These are phyloP conservation scores for Stropharia rugosoannulata DNA, from an alignment of 768 basidiomycete genomes.

Conservation along the genomic window DNA sequence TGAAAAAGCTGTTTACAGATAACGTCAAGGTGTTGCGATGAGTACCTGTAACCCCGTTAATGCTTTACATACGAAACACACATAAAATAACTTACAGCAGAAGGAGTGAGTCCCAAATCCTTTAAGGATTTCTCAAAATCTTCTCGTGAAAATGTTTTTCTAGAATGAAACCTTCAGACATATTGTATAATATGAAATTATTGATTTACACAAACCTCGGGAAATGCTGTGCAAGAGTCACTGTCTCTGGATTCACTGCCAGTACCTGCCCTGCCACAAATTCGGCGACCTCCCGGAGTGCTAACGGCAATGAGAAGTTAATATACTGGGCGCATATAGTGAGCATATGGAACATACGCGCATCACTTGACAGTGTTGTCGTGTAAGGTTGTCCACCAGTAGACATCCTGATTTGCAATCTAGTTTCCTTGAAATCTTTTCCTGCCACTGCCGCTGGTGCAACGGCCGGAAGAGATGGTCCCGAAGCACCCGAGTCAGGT, in stretches of 20 bases:
- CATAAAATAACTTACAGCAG: constrained; percentile 58
- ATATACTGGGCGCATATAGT: not conserved
- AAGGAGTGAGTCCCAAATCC: constrained; percentile 87
- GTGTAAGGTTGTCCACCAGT: constrained; percentile 80
- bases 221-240: constrained; percentile 78
- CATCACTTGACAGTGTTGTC: constrained; percentile 76
- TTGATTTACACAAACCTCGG: constrained; percentile 58
- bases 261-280: constrained; percentile 77
- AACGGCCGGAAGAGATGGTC: constrained; percentile 32
- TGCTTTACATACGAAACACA: not conserved
- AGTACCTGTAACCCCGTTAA: constrained; percentile 41
- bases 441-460: constrained; percentile 46
- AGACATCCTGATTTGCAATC: constrained; percentile 87
- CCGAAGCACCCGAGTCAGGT: constrained; percentile 21
- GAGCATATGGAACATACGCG: constrained; percentile 47
- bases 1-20: not conserved
- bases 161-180: constrained; percentile 23
- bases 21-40: constrained; percentile 42
- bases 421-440: constrained; percentile 82
- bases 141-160: constrained; percentile 71
- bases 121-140: constrained; percentile 82
- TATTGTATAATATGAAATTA: not conserved
- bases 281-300: constrained; percentile 84
- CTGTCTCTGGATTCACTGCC: constrained; percentile 71
- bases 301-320: constrained; percentile 34